phyloP scores from a whole-genome alignment of 2,329 filamentous ascomycete genomes.

The Colletotrichum shisoi region DNA sequence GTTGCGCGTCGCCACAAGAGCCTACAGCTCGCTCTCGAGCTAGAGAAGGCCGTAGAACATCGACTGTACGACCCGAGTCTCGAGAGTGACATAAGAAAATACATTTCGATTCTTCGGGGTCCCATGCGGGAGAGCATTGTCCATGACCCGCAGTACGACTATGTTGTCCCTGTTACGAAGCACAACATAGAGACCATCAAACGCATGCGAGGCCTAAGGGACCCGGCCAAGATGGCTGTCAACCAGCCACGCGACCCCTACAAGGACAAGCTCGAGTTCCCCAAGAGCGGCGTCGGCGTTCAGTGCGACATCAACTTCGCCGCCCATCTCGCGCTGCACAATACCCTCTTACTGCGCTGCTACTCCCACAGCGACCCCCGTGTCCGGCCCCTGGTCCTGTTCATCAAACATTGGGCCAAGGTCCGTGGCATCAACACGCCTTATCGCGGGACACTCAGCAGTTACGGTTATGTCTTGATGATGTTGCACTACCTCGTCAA shows the following conservation, averaged over 20 bases:
- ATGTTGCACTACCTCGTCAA: constrained; percentile 90
- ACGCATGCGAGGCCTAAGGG: constrained; percentile 56
- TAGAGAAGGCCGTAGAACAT: constrained; percentile 62
- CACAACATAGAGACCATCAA: constrained; percentile 49
- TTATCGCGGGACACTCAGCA: constrained; percentile 85
- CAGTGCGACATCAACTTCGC: constrained; percentile 94
- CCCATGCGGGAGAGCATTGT: constrained; percentile 45
- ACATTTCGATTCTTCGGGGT: constrained; percentile 60
- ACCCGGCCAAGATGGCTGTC: constrained; percentile 59
- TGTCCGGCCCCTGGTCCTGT: constrained; percentile 79
- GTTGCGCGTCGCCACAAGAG: constrained; percentile 61
- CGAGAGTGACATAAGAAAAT: constrained; percentile 53
- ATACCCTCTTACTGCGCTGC: constrained; percentile 81
- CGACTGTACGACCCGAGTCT: constrained; percentile 54
- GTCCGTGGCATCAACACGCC: constrained; percentile 83
- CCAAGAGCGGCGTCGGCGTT: constrained; percentile 78
- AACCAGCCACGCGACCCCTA: constrained; percentile 64
- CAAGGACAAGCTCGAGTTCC: constrained; percentile 75
- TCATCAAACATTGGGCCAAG: constrained; percentile 92
- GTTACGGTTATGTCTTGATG: constrained; percentile 93
- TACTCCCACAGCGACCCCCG: constrained; percentile 82
- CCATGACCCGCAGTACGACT: constrained; percentile 43
- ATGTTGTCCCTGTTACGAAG: constrained; percentile 51
- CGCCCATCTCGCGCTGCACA: constrained; percentile 82
- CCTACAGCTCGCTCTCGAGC: constrained; percentile 64